Conservation (phyloP, 2,329 filamentous ascomycete genomes). For the Colletotrichum musae region DNA sequence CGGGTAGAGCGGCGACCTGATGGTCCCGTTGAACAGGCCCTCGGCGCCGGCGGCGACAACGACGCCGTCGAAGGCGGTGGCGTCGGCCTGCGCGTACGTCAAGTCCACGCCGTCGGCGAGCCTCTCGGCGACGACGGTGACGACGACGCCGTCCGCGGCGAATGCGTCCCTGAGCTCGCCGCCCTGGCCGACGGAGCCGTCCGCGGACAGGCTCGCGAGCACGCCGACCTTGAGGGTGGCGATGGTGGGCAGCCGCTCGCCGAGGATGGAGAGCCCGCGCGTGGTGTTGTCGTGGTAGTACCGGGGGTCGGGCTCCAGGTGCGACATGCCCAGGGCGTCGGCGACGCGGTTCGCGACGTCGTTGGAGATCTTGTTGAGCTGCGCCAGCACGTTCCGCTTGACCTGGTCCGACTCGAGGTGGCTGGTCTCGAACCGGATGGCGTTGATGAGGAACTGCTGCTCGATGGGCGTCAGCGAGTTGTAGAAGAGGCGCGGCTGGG, state of each 20-base stretch:
- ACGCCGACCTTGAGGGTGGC: slow-evolving; percentile 76
- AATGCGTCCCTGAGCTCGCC: slow-evolving; percentile 65
- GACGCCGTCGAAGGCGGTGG: slow-evolving; percentile 74
- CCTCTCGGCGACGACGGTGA: slow-evolving; percentile 73
- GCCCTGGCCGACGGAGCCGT: slow-evolving; percentile 64
- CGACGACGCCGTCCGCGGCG: slow-evolving; percentile 65
- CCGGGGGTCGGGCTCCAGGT: slow-evolving; percentile 70
- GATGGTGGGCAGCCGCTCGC: slow-evolving; percentile 70
- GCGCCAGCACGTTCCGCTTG: slow-evolving; percentile 75
- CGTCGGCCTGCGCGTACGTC: slow-evolving; percentile 77
- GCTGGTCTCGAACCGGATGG: slow-evolving; percentile 79
- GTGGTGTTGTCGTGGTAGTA: slow-evolving; percentile 82
- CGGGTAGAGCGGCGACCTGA: slow-evolving; percentile 71
- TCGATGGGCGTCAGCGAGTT: slow-evolving; percentile 77
- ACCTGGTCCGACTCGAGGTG: slow-evolving; percentile 71
- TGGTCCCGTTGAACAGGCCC: slow-evolving; percentile 61
- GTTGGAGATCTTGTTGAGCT: slow-evolving; percentile 78
- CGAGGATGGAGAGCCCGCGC: slow-evolving; percentile 71
- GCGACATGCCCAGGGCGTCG: slow-evolving; percentile 69
- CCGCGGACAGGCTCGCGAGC: slow-evolving; percentile 62
- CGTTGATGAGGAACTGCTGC: slow-evolving; percentile 81
- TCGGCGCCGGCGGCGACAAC: slow-evolving; percentile 70
- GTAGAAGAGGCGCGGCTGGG: slow-evolving; percentile 80
- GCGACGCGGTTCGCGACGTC: slow-evolving; percentile 78
- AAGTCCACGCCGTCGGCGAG: slow-evolving; percentile 68